A percentile compares a stretch with the other conserved stretches of the same genome.
These are phyloP conservation scores for Erysimum pusillum DNA, from an alignment of 441 rosid genomes.

Conservation along the genomic window DNA sequence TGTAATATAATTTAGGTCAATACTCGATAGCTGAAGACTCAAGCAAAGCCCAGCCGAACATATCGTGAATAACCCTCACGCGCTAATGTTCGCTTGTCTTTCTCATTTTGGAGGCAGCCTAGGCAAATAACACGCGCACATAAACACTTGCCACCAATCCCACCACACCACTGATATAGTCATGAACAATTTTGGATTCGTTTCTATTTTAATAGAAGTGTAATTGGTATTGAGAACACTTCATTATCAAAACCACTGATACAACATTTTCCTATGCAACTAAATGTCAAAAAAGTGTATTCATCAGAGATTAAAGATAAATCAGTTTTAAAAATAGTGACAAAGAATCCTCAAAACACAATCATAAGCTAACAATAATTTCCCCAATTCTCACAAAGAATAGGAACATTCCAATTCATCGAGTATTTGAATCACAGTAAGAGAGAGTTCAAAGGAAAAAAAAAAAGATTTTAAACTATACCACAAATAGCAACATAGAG, in stretches of 20 bases:
- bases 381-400: slow-evolving; percentile 45
- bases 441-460: not conserved
- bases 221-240: not conserved
- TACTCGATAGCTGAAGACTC: not conserved
- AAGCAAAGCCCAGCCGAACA: not conserved
- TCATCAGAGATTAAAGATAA: not conserved
- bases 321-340: not conserved
- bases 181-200: not conserved
- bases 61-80: not conserved
- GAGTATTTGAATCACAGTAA: too few species aligned
- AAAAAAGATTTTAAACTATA: too few species aligned
- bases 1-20: not conserved
- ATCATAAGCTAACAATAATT: slow-evolving; percentile 4
- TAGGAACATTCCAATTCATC: too few species aligned
- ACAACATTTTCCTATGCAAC: not conserved
- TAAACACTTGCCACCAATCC: not conserved
- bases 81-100: not conserved
- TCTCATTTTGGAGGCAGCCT: too few species aligned
- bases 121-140: too few species aligned
- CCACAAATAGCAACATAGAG: too few species aligned
- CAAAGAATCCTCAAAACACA: not conserved
- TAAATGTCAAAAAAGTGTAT: not conserved
- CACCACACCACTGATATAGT: not conserved
- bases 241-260: not conserved
- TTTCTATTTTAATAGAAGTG: too few species aligned